Base-by-base conservation (phyloP, 768 basidiomycete genomes). In the Wakefieldia striispora region DNA sequence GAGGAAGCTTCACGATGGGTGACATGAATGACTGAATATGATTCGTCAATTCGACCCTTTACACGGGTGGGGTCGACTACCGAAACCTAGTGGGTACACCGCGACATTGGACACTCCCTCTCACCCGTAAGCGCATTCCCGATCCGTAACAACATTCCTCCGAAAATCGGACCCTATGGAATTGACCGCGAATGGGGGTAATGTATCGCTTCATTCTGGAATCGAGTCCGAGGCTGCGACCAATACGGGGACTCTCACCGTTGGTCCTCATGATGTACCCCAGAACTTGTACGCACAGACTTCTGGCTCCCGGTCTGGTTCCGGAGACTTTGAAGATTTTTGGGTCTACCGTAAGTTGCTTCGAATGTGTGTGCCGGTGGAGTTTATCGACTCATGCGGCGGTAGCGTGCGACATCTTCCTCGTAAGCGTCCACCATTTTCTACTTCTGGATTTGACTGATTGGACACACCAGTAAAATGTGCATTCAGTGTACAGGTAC, bases 221-320 rank as follows among this genome's bases (percentile, higher is more conserved):
- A 59, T 70, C 5, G 58, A 57, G 1, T 76, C 85, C 0, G 80
- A 79, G 50, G 83, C 88, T 3, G 97, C 93, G 13, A 97, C 98
- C 51, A 97, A 99, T 63, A 97, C 95, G 2, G 97, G 95, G 43
- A 98, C 97, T 0, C 81, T 97, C 34, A 79, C 98, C 36, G 94
- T 90, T 6, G 95, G 92, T 0, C 95, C 97, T 0, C 3, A 77
- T 0, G 63, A 63, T 12, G 72, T 71, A 43, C 81, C 95, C 26
- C 63, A 75, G 4, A 65, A 64, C 17, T 71, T 98, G 9, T 97
- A 83, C 59, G 74, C 78, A 1, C 80, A 85, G 53, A 93, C 98
- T 37, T 82, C 88, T 3, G 84, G 82, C 6, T 78, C 90, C 0
- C 53, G 62, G 34, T 64, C 80, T 1, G 84, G 85, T n/a, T 72